Evolutionary conservation across 192 early-diverging fungal species (phyloP).

Genomic region (Backusella sp.): DNA sequence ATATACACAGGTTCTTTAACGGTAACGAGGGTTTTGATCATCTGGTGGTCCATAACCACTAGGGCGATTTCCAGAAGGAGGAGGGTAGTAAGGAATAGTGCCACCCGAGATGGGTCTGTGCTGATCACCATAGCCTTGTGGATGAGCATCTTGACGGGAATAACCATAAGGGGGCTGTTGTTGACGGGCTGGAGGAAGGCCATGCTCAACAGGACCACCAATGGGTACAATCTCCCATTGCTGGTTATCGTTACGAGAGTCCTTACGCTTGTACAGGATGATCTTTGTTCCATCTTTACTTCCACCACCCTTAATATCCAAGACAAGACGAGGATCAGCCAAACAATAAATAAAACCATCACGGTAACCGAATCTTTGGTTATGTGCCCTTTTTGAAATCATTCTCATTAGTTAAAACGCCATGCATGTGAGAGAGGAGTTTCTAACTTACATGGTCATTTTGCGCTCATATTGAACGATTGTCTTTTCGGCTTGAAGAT

Average conservation of each 20-base stretch:
- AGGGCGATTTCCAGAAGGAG: background rate
- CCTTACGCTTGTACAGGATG: conserved; percentile 35
- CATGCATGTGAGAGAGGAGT: background rate
- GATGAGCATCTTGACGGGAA: conserved; percentile 4
- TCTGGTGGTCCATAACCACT: conserved; percentile 7
- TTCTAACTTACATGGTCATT: conserved; percentile 28
- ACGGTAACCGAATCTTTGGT: conserved; percentile 32
- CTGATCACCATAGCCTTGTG: background rate
- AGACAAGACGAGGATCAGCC: conserved; percentile 32
- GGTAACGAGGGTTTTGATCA: background rate
- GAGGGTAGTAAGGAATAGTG: conserved; percentile 5
- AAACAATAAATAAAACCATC: conserved; percentile 32
- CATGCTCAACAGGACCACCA: background rate
- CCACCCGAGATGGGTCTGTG: background rate
- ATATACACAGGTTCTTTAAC: background rate
- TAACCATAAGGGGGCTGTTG: background rate
- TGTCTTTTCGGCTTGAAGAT: conserved; percentile 15
- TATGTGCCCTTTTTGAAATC: conserved; percentile 22
- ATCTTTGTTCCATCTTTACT: conserved; percentile 21
- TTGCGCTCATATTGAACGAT: conserved; percentile 33
- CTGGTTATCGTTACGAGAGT: conserved; percentile 17
- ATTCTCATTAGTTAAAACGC: background rate
- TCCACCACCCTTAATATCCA: conserved; percentile 32
- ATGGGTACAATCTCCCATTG: conserved; percentile 24
- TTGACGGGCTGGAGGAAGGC: background rate